phyloP scores from a whole-genome alignment of 2,329 filamentous ascomycete genomes.

The Microsporum audouinii region DNA sequence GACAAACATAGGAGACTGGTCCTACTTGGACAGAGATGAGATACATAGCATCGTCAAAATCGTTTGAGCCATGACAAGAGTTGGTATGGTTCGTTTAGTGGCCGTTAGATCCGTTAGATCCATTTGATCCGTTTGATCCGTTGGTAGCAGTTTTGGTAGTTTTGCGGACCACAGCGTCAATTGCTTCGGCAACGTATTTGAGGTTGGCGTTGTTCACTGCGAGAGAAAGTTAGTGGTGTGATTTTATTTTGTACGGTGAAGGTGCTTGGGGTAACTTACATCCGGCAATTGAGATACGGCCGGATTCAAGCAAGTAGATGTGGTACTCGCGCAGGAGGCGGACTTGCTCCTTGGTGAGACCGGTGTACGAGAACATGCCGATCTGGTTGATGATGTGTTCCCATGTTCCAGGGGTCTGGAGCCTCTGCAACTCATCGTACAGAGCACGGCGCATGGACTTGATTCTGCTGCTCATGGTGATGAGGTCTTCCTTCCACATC shows the following conservation, averaged over 20 bases:
- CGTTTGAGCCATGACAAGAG: neutral
- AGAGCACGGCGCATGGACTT: conserved; percentile 76
- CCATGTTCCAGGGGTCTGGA: conserved; percentile 85
- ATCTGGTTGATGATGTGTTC: conserved; percentile 88
- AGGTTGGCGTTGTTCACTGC: conserved; percentile 17
- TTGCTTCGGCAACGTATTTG: conserved; percentile 16
- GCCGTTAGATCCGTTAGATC: neutral
- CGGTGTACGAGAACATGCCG: conserved; percentile 25
- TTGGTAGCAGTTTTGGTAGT: neutral
- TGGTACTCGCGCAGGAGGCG: conserved; percentile 17
- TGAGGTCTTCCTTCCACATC: conserved; percentile 82
- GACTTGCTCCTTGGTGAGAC: conserved; percentile 18
- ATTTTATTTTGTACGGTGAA: neutral
- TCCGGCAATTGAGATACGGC: conserved; percentile 19
- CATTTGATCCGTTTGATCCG: neutral
- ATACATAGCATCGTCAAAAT: neutral
- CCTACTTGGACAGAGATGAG: neutral
- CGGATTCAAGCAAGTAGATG: conserved; percentile 20
- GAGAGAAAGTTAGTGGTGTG: neutral
- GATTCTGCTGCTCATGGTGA: conserved; percentile 87
- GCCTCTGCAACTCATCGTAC: conserved; percentile 66
- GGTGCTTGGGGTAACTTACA: conserved; percentile 13
- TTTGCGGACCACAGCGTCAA: conserved; percentile 14
- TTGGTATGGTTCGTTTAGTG: neutral
- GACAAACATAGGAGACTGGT: neutral